Percentiles rank a stretch among this genome's conserved stretches.
Conservation (phyloP, 108 stramenopile genomes). For the Nitzschia inconspicua region DNA sequence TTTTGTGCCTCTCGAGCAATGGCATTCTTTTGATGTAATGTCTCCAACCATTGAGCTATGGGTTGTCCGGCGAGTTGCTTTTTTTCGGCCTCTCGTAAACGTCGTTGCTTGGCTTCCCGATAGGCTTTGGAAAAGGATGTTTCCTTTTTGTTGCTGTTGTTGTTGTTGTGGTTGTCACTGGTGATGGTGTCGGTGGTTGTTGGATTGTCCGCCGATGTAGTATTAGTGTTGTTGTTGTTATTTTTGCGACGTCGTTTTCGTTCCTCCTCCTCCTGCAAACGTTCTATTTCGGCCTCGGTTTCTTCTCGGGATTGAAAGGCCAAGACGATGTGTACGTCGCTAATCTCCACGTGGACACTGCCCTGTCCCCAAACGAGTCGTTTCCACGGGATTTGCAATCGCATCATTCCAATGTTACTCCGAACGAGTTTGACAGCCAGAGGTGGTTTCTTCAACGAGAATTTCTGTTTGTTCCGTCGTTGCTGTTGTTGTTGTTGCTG, state of each 20-base stretch:
- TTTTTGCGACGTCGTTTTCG: conserved; percentile 2
- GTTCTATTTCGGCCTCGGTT: conserved; percentile 8
- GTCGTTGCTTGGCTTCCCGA: conserved; percentile 43
- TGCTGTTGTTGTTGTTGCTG: no score
- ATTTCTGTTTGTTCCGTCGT: no score
- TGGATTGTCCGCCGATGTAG: not conserved
- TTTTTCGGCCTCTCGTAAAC: conserved; percentile 44
- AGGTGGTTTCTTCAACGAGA: conserved; percentile 13
- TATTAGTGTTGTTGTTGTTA: not conserved
- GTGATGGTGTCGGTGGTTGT: not conserved
- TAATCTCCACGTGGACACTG: conserved; percentile 34
- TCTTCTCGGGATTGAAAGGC: conserved; percentile 38
- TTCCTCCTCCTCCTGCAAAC: not conserved
- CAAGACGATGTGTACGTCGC: conserved; percentile 38
- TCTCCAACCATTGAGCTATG: conserved; percentile 26
- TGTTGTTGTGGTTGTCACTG: not conserved
- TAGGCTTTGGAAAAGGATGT: conserved; percentile 13
- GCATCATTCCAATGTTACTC: conserved; percentile 44
- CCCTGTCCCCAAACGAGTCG: conserved; percentile 52
- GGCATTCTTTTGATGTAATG: conserved; percentile 13
- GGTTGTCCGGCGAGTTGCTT: conserved; percentile 35
- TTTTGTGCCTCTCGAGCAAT: conserved; percentile 25
- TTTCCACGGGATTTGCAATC: conserved; percentile 52
- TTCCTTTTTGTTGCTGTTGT: conserved; percentile 4
- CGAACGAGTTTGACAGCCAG: conserved; percentile 40